These are phyloP conservation scores for Nitzschia sp. DNA, from an alignment of 108 stramenopile genomes.

Conservation along the genomic window DNA sequence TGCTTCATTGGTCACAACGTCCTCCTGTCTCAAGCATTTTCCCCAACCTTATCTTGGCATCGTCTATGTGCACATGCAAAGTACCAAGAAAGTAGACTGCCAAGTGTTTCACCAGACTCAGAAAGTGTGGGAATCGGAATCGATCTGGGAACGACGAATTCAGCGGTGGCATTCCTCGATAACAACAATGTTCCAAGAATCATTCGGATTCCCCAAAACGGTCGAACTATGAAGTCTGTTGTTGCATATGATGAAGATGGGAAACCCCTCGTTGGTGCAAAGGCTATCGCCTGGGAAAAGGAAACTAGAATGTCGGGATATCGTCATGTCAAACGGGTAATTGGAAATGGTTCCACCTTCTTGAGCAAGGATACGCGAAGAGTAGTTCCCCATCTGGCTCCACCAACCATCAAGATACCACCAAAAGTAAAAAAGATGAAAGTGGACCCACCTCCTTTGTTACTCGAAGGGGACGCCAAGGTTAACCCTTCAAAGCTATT, in stretches of 20 bases:
- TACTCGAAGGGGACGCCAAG: slow-evolving; percentile 55
- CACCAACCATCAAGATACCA: slow-evolving; percentile 39
- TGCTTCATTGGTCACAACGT: too few species aligned
- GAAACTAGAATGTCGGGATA: slow-evolving; percentile 46
- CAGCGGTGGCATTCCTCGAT: slow-evolving; percentile 78
- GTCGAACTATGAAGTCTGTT: slow-evolving; percentile 69
- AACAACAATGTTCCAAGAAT: slow-evolving; percentile 46
- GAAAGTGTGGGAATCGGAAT: slow-evolving; percentile 87
- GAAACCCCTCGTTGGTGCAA: slow-evolving; percentile 41
- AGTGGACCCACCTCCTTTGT: slow-evolving; percentile 43
- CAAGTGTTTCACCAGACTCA: not conserved
- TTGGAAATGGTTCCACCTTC: slow-evolving; percentile 66
- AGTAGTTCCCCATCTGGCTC: slow-evolving; percentile 69
- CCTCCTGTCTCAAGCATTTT: too few species aligned
- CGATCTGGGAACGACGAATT: slow-evolving; percentile 92
- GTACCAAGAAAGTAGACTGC: too few species aligned
- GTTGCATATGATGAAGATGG: slow-evolving; percentile 37
- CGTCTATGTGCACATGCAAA: too few species aligned
- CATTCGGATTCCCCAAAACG: slow-evolving; percentile 53
- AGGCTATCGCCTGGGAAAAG: slow-evolving; percentile 48
- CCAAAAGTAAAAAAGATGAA: slow-evolving; percentile 46
- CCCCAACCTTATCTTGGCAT: too few species aligned
- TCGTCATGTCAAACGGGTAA: slow-evolving; percentile 80
- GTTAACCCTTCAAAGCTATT: slow-evolving; percentile 56
- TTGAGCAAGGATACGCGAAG: slow-evolving; percentile 42